A percentile compares a stretch with the other conserved stretches of the same genome.
Evolutionary conservation across 768 basidiomycete genomes (phyloP).

Genomic region (Lentinula sp.): DNA sequence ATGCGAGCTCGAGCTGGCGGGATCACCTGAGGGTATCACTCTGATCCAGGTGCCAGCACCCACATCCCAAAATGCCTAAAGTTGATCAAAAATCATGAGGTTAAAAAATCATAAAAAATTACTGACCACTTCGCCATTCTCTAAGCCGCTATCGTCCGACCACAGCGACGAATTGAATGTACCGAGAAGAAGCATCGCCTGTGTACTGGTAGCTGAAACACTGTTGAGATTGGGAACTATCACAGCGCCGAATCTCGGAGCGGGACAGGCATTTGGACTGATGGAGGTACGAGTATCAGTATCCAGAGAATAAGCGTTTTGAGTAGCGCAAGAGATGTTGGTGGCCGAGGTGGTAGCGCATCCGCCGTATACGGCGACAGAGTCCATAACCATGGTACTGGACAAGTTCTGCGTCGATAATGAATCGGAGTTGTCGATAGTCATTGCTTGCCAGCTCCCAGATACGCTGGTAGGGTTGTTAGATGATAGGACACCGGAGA

Average conservation of each 20-base stretch:
- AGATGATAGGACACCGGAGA: conserved; percentile 67
- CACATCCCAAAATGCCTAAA: conserved; percentile 56
- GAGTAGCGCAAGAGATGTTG: conserved; percentile 48
- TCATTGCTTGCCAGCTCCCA: conserved; percentile 56
- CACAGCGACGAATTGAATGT: conserved; percentile 58
- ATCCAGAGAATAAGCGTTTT: conserved; percentile 53
- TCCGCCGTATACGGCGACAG: conserved; percentile 55
- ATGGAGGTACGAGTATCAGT: conserved; percentile 26
- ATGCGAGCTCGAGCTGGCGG: conserved; percentile 37
- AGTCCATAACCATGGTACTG: conserved; percentile 48
- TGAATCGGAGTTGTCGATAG: conserved; percentile 31
- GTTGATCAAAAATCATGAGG: conserved; percentile 2
- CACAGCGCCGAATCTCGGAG: conserved; percentile 55
- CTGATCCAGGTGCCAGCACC: conserved; percentile 64
- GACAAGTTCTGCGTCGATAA: conserved; percentile 37
- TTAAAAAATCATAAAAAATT: not conserved
- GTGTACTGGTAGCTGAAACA: conserved; percentile 44
- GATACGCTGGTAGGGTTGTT: conserved; percentile 46
- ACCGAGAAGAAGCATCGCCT: conserved; percentile 67
- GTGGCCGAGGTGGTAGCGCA: conserved; percentile 40
- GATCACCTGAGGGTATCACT: conserved; percentile 72
- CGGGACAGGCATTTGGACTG: conserved; percentile 49
- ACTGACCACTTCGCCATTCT: conserved; percentile 70
- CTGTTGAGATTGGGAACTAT: conserved; percentile 56
- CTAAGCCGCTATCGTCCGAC: conserved; percentile 57